Percentiles rank a stretch among this genome's conserved stretches.
phyloP scores from a whole-genome alignment of 2,329 filamentous ascomycete species.

The Aspergillus brasiliensis region DNA sequence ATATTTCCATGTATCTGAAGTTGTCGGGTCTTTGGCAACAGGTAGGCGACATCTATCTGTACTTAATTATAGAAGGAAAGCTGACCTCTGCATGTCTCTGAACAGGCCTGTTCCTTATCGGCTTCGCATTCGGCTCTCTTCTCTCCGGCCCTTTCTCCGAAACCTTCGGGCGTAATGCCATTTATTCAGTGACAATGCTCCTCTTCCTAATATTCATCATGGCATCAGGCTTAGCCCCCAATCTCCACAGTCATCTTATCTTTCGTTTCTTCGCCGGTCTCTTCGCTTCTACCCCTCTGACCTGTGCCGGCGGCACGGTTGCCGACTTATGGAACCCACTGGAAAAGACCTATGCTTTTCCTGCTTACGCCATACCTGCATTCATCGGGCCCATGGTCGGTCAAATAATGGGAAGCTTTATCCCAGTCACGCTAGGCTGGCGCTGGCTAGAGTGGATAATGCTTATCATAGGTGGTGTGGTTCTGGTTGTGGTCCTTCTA shows the following conservation, averaged over 20 bases:
- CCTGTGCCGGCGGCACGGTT: constrained; percentile 50
- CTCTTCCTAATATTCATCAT: constrained; percentile 55
- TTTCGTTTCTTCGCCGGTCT: constrained; percentile 55
- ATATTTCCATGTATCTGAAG: too few relatives aligned
- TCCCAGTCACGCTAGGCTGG: constrained; percentile 25
- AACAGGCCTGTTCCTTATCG: constrained; percentile 47
- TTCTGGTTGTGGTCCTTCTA: constrained; percentile 42
- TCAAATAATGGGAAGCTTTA: constrained; percentile 24
- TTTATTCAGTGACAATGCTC: constrained; percentile 52
- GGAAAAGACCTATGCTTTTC: constrained; percentile 54
- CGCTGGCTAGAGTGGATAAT: constrained; percentile 52
- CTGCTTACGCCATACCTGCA: constrained; percentile 53
- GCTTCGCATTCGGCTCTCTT: constrained; percentile 52
- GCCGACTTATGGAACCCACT: constrained; percentile 52
- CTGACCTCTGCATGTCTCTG: constrained; percentile 43
- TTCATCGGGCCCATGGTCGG: constrained; percentile 36
- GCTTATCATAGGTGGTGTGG: constrained; percentile 38
- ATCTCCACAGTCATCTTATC: constrained; percentile 51
- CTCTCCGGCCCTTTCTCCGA: constrained; percentile 54
- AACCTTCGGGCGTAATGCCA: constrained; percentile 51
- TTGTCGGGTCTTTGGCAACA: too few relatives aligned
- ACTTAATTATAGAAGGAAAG: too few relatives aligned
- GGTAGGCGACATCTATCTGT: too few relatives aligned
- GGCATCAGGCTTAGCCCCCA: constrained; percentile 51
- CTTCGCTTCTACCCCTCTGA: constrained; percentile 50